phyloP scores from a whole-genome alignment of 1,139 yeast species.

The Nakaseomyces sp. region DNA sequence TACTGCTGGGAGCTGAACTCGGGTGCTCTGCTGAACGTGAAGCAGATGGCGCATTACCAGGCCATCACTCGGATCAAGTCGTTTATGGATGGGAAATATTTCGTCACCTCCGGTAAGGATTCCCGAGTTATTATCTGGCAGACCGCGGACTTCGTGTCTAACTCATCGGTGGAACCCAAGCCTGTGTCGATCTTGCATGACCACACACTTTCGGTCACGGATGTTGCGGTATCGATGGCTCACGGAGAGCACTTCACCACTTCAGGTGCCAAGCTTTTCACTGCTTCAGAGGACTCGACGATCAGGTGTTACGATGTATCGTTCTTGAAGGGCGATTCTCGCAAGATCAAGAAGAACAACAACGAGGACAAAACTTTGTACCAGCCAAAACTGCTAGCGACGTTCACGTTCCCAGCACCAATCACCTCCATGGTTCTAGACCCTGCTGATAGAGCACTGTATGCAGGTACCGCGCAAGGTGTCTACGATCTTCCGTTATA shows the following conservation, averaged over 20 bases:
- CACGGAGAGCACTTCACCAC: conserved; percentile 25
- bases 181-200: conserved; percentile 52
- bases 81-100: conserved; percentile 55
- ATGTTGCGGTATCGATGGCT: conserved; percentile 34
- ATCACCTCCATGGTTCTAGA: conserved; percentile 60
- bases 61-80: conserved; percentile 51
- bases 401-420: conserved; percentile 57
- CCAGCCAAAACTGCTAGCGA: conserved; percentile 42
- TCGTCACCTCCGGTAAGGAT: conserved; percentile 75
- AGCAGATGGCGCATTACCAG: conserved; percentile 77
- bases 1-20: conserved; percentile 82
- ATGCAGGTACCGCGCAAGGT: conserved; percentile 64
- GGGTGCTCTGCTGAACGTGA: conserved; percentile 63
- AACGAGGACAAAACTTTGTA: conserved; percentile 21
- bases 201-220: conserved; percentile 70
- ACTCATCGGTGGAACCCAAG: conserved; percentile 30
- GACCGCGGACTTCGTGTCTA: conserved; percentile 44
- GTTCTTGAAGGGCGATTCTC: conserved; percentile 9
- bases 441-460: conserved; percentile 70
- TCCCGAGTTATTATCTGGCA: conserved; percentile 74
- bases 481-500: conserved; percentile 21
- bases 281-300: conserved; percentile 71
- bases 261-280: conserved; percentile 56
- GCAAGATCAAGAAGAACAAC: conserved; percentile 9
- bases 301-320: conserved; percentile 53